Conservation (phyloP, 2,329 filamentous ascomycete genomes). For the Sporothrix inflata region DNA sequence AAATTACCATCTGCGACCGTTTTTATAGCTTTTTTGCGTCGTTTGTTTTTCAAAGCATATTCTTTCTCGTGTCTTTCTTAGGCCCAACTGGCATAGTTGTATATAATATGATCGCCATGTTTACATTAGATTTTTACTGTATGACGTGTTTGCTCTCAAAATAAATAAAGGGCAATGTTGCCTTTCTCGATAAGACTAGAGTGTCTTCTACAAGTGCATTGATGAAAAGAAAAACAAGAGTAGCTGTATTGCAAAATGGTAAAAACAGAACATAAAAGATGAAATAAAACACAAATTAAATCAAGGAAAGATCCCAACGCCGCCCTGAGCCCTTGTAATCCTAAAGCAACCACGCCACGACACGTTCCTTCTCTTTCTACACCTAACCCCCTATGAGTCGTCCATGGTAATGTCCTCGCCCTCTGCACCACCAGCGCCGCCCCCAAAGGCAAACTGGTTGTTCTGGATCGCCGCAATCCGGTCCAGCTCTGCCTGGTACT, state of each 20-base stretch:
- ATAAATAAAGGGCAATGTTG: background rate
- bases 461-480: constrained; percentile 84
- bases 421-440: constrained; percentile 45
- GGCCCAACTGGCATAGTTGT: background rate
- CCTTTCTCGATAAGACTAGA: background rate
- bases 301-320: constrained; percentile 21
- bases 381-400: constrained; percentile 40
- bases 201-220: background rate
- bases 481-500: constrained; percentile 90
- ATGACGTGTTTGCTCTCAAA: background rate
- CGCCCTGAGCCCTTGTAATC: background rate
- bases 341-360: background rate
- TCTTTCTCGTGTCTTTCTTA: background rate
- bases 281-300: background rate
- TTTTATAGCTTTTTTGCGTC: constrained; percentile 4
- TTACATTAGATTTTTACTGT: background rate
- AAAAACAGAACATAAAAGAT: background rate
- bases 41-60: constrained; percentile 6
- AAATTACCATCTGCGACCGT: constrained; percentile 3
- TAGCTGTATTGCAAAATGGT: background rate
- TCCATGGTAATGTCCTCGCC: constrained; percentile 57
- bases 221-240: background rate
- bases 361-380: background rate
- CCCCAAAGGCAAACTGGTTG: constrained; percentile 80
- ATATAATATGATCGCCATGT: background rate